A percentile compares a stretch with the other conserved stretches of the same genome.
These are phyloP conservation scores for sunflower (Helianthus annuus) DNA, from an alignment of 129 eudicot genomes.

Conservation along the genomic window DNA sequence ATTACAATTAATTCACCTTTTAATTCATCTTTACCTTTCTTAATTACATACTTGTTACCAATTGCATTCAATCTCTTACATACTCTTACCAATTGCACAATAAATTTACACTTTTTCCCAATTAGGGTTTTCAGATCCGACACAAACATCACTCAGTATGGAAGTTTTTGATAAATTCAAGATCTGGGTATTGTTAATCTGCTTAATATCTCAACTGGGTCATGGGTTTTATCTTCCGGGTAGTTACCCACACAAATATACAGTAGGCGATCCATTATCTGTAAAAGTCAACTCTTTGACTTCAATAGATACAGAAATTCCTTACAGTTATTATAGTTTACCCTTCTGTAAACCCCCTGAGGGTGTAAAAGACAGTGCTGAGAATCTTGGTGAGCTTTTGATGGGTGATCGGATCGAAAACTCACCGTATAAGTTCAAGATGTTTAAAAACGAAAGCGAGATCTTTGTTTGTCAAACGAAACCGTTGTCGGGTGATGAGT, in stretches of 20 bases:
- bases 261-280: constrained; percentile 34
- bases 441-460: constrained; percentile 55
- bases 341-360: constrained; percentile 65
- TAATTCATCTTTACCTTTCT: background rate
- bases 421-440: constrained; percentile 66
- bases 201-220: constrained; percentile 32
- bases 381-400: constrained; percentile 69
- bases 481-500: constrained; percentile 55
- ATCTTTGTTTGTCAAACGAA: constrained; percentile 63
- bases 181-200: constrained; percentile 32
- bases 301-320: constrained; percentile 66
- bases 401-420: constrained; percentile 77
- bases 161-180: constrained; percentile 26
- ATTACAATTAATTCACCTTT: background rate
- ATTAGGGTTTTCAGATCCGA: constrained; percentile 22
- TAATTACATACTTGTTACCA: constrained; percentile 4
- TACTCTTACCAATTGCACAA: background rate
- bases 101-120: background rate
- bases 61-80: constrained; percentile 9
- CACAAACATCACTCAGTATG: constrained; percentile 21
- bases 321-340: constrained; percentile 65
- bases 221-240: constrained; percentile 42
- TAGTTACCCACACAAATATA: constrained; percentile 67
- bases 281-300: constrained; percentile 56
- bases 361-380: constrained; percentile 74